Conservation (phyloP, 179 eudicot species). For the Vitellaria paradoxa region DNA sequence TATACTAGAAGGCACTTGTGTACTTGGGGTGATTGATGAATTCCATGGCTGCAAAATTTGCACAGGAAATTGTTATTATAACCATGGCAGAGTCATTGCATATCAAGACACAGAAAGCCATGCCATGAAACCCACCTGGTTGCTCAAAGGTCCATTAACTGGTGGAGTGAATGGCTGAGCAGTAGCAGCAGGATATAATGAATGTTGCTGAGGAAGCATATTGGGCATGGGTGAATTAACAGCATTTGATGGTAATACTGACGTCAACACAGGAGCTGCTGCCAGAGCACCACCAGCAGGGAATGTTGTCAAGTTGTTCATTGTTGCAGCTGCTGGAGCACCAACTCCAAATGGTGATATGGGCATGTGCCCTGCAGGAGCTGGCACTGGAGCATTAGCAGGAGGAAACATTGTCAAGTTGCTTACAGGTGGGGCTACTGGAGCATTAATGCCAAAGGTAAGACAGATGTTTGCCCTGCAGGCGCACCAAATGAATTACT, state of each 20-base stretch:
- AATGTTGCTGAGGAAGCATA: slow-evolving; percentile 50
- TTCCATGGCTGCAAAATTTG: slow-evolving; percentile 31
- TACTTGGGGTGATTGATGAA: slow-evolving; percentile 23
- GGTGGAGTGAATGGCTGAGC: slow-evolving; percentile 32
- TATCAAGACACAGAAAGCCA: slow-evolving; percentile 6
- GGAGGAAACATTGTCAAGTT: slow-evolving; percentile 24
- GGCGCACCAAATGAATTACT: slow-evolving; percentile 34
- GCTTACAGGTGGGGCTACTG: slow-evolving; percentile 15
- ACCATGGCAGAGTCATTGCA: background rate
- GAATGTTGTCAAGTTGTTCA: slow-evolving; percentile 22
- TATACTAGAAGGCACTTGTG: slow-evolving; percentile 36
- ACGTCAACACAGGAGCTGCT: slow-evolving; percentile 22
- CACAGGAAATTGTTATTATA: background rate
- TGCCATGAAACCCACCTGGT: slow-evolving; percentile 38
- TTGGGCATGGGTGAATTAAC: slow-evolving; percentile 32
- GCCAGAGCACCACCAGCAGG: slow-evolving; percentile 31
- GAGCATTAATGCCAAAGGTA: slow-evolving; percentile 23
- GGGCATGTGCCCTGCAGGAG: background rate
- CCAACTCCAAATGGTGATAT: slow-evolving; percentile 16
- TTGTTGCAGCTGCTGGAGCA: slow-evolving; percentile 17
- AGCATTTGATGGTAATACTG: slow-evolving; percentile 32
- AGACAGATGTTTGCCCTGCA: slow-evolving; percentile 22
- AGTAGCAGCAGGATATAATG: slow-evolving; percentile 28
- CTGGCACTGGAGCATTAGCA: slow-evolving; percentile 28
- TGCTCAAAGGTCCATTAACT: slow-evolving; percentile 34